Percentiles rank a stretch among this genome's conserved stretches.
Conservation (phyloP, 1,284 basidiomycete genomes). For the Apiotrichum gamsii region DNA sequence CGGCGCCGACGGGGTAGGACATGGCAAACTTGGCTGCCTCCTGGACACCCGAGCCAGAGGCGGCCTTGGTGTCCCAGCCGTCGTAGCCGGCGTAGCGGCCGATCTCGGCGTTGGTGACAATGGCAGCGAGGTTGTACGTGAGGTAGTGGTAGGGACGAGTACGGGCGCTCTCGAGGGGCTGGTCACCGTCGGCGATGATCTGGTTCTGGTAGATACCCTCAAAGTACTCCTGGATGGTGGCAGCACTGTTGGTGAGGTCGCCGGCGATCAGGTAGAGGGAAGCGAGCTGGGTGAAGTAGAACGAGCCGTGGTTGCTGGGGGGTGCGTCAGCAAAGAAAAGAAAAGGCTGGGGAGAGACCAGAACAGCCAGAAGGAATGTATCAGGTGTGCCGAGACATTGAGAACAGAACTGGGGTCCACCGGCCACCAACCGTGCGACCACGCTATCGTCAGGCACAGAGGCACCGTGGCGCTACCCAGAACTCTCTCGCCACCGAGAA, state of each 20-base stretch:
- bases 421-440: no score
- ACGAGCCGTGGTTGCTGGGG: slow-evolving; percentile 36
- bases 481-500: no score
- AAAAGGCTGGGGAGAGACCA: no score
- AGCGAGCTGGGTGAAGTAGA: slow-evolving; percentile 35
- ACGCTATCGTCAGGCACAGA: no score
- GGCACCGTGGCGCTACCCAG: no score
- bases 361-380: no score
- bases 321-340: neutral
- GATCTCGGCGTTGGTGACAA: slow-evolving; percentile 8
- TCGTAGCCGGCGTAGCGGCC: slow-evolving; percentile 16
- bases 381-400: no score
- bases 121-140: slow-evolving; percentile 36
- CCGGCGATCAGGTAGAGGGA: slow-evolving; percentile 29
- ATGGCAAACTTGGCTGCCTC: slow-evolving; percentile 33
- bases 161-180: slow-evolving; percentile 29
- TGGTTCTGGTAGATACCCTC: slow-evolving; percentile 22
- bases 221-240: slow-evolving; percentile 26
- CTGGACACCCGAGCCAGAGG: slow-evolving; percentile 22
- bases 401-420: no score
- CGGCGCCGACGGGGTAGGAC: slow-evolving; percentile 6
- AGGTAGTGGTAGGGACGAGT: slow-evolving; percentile 42
- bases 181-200: slow-evolving; percentile 33
- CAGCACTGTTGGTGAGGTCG: slow-evolving; percentile 21
- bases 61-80: slow-evolving; percentile 22